These are phyloP conservation scores for Yamadazyma atlantica DNA, from an alignment of 1,139 yeast genomes.

Conservation along the genomic window DNA sequence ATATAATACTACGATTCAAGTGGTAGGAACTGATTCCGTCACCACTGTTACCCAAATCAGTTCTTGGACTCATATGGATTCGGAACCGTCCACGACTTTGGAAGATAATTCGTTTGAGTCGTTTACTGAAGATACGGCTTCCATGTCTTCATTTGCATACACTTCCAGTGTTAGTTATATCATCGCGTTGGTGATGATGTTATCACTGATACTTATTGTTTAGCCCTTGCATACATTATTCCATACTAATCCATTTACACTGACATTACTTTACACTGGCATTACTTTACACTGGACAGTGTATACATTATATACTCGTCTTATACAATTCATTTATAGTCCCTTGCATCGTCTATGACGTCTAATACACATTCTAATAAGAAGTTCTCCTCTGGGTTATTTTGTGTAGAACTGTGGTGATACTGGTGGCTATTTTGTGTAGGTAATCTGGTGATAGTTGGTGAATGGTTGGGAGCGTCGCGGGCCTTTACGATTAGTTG, in stretches of 20 bases:
- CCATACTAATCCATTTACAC: too few species aligned
- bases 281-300: too few species aligned
- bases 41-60: not conserved
- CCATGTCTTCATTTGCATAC: constrained; percentile 2
- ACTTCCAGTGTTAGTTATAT: constrained; percentile 1
- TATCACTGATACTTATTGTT: not conserved
- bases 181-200: constrained; percentile 1
- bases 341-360: too few species aligned
- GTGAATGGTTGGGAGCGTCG: constrained; percentile 4
- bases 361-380: too few species aligned
- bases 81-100: constrained; percentile 6
- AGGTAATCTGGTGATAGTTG: not conserved
- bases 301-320: too few species aligned
- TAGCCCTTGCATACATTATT: too few species aligned
- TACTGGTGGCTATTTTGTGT: too few species aligned
- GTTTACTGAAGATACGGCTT: not conserved
- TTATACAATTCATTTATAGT: too few species aligned
- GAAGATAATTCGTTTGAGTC: constrained; percentile 10
- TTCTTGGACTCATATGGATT: constrained; percentile 1
- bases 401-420: too few species aligned
- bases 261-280: too few species aligned
- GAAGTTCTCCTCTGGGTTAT: too few species aligned
- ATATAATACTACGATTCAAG: constrained; percentile 4
- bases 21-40: constrained; percentile 4
- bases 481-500: not conserved